Evolutionary conservation across 352 stramenopile genomes (phyloP).

Genomic region (Phytopythium chamaehyphon): DNA sequence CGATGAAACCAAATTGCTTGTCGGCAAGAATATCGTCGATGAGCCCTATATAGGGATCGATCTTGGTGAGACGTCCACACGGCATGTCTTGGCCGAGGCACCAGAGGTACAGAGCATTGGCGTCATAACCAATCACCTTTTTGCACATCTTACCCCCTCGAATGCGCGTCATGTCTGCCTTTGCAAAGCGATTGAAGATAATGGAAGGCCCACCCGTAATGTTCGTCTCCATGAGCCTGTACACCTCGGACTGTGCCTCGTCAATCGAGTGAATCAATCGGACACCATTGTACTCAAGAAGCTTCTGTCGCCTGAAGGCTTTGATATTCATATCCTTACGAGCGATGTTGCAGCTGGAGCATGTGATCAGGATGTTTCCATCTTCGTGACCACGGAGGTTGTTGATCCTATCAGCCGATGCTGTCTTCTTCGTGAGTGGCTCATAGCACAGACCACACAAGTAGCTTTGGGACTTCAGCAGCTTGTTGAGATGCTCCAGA

Average conservation of each 20-base stretch:
- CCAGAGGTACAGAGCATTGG: slow-evolving; percentile 30
- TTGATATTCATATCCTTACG: slow-evolving; percentile 15
- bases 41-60: slow-evolving; percentile 17
- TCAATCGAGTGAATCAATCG: slow-evolving; percentile 16
- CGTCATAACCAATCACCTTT: slow-evolving; percentile 25
- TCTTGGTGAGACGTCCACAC: slow-evolving; percentile 16
- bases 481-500: slow-evolving; percentile 11
- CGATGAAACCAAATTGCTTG: slow-evolving; percentile 32
- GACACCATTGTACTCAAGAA: slow-evolving; percentile 14
- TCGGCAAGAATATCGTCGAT: slow-evolving; percentile 27
- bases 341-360: slow-evolving; percentile 10
- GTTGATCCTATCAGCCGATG: slow-evolving; percentile 21
- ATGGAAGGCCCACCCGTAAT: slow-evolving; percentile 19
- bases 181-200: slow-evolving; percentile 17
- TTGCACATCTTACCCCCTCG: slow-evolving; percentile 14
- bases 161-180: slow-evolving; percentile 15
- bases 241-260: slow-evolving; percentile 15
- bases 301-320: slow-evolving; percentile 13
- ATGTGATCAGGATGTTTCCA: slow-evolving; percentile 14
- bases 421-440: slow-evolving; percentile 14
- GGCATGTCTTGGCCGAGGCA: slow-evolving; percentile 24
- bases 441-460: slow-evolving; percentile 16
- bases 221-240: slow-evolving; percentile 13
- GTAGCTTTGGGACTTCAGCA: slow-evolving; percentile 20
- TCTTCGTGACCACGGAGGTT: slow-evolving; percentile 8